Percentiles rank a stretch among this genome's conserved stretches.
Evolutionary conservation across 495 filamentous ascomycete species (phyloP).

Genomic region (Neurospora terricola): DNA sequence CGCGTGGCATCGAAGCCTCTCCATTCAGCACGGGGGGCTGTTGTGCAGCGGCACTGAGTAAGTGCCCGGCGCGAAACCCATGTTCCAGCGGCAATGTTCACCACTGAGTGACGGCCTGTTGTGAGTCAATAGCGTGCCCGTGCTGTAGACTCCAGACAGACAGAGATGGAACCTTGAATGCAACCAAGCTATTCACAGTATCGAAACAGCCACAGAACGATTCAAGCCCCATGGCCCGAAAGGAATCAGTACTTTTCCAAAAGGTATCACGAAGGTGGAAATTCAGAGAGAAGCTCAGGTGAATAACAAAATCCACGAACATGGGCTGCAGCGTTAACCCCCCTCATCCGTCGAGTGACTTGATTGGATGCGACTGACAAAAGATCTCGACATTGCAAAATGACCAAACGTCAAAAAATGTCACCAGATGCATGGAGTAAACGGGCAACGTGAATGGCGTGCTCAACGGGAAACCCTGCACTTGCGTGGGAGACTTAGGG

Average conservation of each 20-base stretch:
- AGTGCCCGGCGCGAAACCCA: neutral
- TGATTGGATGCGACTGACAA: neutral
- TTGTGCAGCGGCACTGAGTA: neutral
- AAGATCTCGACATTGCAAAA: neutral
- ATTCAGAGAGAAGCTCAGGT: neutral
- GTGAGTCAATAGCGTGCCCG: neutral
- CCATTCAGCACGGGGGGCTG: neutral
- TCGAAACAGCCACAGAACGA: neutral
- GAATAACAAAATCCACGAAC: neutral
- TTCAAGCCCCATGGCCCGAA: neutral
- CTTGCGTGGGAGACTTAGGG: neutral
- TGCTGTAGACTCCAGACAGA: neutral
- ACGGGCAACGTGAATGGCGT: neutral
- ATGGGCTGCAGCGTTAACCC: neutral
- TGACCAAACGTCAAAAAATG: neutral
- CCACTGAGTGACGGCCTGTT: neutral
- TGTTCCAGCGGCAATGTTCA: neutral
- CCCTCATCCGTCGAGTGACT: neutral
- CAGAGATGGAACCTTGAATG: neutral
- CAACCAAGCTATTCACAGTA: neutral
- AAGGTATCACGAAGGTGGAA: neutral
- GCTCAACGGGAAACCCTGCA: neutral
- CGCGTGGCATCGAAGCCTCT: neutral
- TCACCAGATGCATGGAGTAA: neutral
- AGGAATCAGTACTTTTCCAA: neutral